A percentile compares a stretch with the other conserved stretches of the same genome.
Conservation (phyloP, 139 green algal genomes). For the Micromonas commoda region DNA sequence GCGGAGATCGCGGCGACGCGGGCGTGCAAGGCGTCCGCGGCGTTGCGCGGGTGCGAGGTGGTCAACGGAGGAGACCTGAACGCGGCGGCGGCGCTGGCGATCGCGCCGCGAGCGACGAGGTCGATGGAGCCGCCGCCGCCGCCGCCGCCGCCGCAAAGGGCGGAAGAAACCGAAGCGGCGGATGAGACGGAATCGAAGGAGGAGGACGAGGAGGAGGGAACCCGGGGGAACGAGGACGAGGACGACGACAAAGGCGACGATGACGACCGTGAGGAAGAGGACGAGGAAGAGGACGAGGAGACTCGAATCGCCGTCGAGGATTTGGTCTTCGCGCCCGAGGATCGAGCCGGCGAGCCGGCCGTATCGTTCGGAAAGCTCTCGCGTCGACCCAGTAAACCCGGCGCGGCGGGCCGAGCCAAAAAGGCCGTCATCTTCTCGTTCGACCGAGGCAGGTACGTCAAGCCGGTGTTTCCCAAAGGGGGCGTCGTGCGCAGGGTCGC, state of each 20-base stretch:
- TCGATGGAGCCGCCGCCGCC: not conserved
- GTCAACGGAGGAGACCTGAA: slow-evolving; percentile 13
- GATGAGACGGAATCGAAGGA: not conserved
- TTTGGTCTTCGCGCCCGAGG: not conserved
- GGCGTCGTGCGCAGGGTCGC: slow-evolving; percentile 5
- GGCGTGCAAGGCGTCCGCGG: slow-evolving; percentile 6
- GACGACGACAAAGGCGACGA: not conserved
- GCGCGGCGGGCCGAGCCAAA: not conserved
- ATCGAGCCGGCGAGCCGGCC: not conserved
- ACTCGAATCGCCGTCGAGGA: not conserved
- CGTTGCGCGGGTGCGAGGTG: not conserved
- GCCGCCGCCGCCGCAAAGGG: slow-evolving; percentile 12
- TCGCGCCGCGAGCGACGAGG: slow-evolving; percentile 21
- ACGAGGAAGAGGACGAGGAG: not conserved
- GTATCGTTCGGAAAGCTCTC: not conserved
- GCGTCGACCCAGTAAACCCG: slow-evolving; percentile 2
- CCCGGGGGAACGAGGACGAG: not conserved
- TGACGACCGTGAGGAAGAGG: not conserved
- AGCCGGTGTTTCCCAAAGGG: slow-evolving; percentile 31
- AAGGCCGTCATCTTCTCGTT: not conserved
- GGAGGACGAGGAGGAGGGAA: not conserved
- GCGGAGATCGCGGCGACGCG: slow-evolving; percentile 20
- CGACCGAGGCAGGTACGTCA: slow-evolving; percentile 29
- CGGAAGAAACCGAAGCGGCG: not conserved
- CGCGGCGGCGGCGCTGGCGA: slow-evolving; percentile 11